Evolutionary conservation across 2,329 filamentous ascomycete genomes (phyloP).

Genomic region (Beauveria rudraprayagi): DNA sequence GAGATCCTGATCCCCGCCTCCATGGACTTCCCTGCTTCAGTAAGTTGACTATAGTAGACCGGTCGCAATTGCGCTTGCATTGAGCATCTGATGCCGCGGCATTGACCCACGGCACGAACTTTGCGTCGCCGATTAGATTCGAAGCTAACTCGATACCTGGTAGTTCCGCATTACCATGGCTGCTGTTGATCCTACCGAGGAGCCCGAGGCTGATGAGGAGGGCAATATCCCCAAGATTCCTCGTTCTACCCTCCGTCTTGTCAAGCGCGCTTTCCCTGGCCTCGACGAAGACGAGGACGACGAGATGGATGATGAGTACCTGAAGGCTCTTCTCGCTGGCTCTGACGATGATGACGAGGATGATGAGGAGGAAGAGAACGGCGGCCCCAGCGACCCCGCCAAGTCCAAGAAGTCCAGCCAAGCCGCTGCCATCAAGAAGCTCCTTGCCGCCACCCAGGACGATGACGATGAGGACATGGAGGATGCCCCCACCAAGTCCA

Average conservation of each 20-base stretch:
- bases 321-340: conserved; percentile 44
- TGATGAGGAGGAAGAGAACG: conserved; percentile 71
- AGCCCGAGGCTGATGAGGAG: conserved; percentile 56
- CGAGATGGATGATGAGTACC: conserved; percentile 60
- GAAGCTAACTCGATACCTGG: conserved; percentile 20
- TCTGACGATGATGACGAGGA: conserved; percentile 45
- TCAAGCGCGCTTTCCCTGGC: conserved; percentile 60
- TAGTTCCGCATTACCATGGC: conserved; percentile 99
- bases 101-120: neutral
- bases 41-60: conserved; percentile 40
- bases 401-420: conserved; percentile 84
- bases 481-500: conserved; percentile 55
- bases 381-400: conserved; percentile 81
- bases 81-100: neutral
- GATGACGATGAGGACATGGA: conserved; percentile 56
- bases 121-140: conserved; percentile 13
- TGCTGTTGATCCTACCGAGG: conserved; percentile 82
- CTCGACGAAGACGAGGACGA: conserved; percentile 55
- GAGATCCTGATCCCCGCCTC: conserved; percentile 74
- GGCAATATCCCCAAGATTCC: conserved; percentile 54
- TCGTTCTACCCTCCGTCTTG: conserved; percentile 83
- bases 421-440: conserved; percentile 67
- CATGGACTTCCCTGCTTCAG: conserved; percentile 73
- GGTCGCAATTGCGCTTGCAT: neutral
- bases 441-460: conserved; percentile 59